phyloP scores from a whole-genome alignment of 2,329 filamentous ascomycete species.

The Epichloe aotearoae region DNA sequence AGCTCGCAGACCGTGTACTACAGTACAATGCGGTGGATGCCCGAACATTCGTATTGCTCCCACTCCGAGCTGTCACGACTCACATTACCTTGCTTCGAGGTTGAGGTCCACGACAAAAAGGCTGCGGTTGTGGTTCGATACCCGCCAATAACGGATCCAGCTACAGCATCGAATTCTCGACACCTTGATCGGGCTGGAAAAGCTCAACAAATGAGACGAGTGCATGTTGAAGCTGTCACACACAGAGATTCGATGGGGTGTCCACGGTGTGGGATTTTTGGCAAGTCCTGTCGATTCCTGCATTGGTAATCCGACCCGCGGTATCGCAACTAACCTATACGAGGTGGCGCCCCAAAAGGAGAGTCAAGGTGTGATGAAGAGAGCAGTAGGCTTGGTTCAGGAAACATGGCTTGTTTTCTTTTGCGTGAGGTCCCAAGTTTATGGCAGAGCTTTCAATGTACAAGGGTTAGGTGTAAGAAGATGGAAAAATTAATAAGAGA shows the following conservation, averaged over 20 bases:
- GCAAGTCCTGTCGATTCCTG: background rate
- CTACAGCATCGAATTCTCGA: too few species aligned
- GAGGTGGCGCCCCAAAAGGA: constrained; percentile 18
- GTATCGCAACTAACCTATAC: background rate
- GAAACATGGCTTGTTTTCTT: constrained; percentile 25
- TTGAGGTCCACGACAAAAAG: background rate
- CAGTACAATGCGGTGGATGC: background rate
- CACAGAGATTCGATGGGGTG: background rate
- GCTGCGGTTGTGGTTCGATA: background rate
- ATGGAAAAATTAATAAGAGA: too few species aligned
- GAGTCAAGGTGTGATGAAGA: constrained; percentile 33
- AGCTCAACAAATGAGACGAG: background rate
- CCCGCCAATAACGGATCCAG: too few species aligned
- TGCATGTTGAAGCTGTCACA: background rate
- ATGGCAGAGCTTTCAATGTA: constrained; percentile 13
- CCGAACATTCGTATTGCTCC: background rate
- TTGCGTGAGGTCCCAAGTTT: constrained; percentile 25
- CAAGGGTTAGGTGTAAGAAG: too few species aligned
- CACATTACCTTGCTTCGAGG: background rate
- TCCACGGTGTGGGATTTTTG: constrained; percentile 1
- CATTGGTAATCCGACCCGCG: background rate
- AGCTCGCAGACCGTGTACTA: background rate
- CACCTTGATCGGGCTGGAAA: background rate
- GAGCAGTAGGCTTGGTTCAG: constrained; percentile 25
- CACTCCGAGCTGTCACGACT: background rate